Conservation (phyloP, 352 stramenopile species). For the Hyaloperonospora brassicae region DNA sequence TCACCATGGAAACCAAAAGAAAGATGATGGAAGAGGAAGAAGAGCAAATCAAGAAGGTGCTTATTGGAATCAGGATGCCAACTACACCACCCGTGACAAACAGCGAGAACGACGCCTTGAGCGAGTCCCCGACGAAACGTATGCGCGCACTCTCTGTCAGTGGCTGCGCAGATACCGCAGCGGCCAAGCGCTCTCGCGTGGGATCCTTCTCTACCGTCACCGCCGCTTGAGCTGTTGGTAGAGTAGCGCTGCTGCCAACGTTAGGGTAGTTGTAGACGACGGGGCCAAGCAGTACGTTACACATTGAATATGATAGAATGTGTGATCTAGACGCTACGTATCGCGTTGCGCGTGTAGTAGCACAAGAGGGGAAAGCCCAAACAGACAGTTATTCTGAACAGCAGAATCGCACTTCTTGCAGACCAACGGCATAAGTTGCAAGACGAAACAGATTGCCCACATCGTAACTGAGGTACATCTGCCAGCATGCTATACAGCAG, state of each 20-base stretch:
- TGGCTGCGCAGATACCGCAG: constrained; percentile 40
- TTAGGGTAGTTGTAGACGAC: constrained; percentile 29
- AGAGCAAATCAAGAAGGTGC: constrained; percentile 29
- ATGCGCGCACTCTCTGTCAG: constrained; percentile 67
- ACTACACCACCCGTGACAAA: constrained; percentile 12
- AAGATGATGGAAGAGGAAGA: constrained; percentile 13
- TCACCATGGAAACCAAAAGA: constrained; percentile 5
- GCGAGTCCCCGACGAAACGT: constrained; percentile 66
- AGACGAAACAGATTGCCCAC: no score
- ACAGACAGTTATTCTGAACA: no score
- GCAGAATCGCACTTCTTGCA: no score
- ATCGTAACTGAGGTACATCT: no score
- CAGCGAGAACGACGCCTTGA: constrained; percentile 30
- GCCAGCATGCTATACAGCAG: no score
- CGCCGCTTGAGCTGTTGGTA: constrained; percentile 18
- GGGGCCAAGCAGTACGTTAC: constrained; percentile 1
- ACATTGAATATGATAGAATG: no score
- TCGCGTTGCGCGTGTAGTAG: no score
- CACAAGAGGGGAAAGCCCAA: no score
- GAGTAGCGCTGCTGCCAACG: not conserved
- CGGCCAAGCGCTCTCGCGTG: constrained; percentile 55
- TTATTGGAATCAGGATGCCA: constrained; percentile 16
- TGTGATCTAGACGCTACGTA: no score
- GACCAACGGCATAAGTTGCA: no score
- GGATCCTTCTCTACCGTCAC: constrained; percentile 47